A percentile compares a stretch with the other conserved stretches of the same genome.
Conservation (phyloP, 257 asterid genomes). For the Coffea canephora region DNA sequence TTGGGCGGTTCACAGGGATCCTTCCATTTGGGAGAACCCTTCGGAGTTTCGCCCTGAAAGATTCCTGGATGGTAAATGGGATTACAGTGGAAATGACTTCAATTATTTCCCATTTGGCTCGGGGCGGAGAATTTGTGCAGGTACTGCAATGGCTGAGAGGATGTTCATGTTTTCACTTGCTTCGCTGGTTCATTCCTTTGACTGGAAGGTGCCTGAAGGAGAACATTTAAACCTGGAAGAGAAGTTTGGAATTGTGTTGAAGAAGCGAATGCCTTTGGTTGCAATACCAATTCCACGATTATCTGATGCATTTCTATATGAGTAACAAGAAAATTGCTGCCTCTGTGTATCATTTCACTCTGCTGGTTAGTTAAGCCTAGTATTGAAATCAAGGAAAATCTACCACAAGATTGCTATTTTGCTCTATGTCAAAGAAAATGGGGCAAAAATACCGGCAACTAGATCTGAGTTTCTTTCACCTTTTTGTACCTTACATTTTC, state of each 20-base stretch:
- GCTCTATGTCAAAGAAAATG: neutral
- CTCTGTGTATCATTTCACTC: neutral
- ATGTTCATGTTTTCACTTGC: constrained; percentile 59
- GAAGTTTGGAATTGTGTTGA: constrained; percentile 66
- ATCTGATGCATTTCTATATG: constrained; percentile 32
- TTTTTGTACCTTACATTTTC: neutral
- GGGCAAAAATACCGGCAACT: too few relatives aligned
- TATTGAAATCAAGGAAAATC: too few relatives aligned
- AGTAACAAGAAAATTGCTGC: constrained; percentile 6
- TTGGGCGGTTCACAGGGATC: constrained; percentile 70
- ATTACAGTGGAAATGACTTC: constrained; percentile 55
- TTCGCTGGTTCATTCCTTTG: constrained; percentile 55
- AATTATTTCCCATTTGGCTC: constrained; percentile 65
- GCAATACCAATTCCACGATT: constrained; percentile 58
- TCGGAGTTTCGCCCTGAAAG: constrained; percentile 50
- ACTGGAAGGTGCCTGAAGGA: constrained; percentile 45
- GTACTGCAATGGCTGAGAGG: constrained; percentile 63
- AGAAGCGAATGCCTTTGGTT: constrained; percentile 49
- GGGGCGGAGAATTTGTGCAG: constrained; percentile 68
- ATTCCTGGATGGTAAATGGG: constrained; percentile 40
- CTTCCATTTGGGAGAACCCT: constrained; percentile 48
- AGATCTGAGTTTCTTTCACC: neutral
- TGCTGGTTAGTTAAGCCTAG: neutral
- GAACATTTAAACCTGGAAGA: constrained; percentile 42
- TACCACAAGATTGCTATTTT: neutral